Evolutionary conservation across 2,329 filamentous ascomycete genomes (phyloP).

Genomic region (Penicillium brasilianum): DNA sequence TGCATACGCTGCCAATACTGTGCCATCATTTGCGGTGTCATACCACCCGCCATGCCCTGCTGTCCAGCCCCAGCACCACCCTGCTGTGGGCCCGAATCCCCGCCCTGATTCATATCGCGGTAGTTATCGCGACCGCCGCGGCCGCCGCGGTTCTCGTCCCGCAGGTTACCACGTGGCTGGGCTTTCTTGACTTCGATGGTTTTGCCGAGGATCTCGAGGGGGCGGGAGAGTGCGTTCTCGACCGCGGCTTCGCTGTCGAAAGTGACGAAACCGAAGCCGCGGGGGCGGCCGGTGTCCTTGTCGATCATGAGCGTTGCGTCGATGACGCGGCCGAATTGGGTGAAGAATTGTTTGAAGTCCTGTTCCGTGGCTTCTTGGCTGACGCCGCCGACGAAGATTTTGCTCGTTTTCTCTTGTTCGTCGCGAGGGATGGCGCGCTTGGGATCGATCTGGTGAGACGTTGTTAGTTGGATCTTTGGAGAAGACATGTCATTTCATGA

Average conservation of each 20-base stretch:
- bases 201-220: conserved; percentile 92
- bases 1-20: conserved; percentile 99
- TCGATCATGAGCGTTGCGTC: conserved; percentile 99
- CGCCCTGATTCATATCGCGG: conserved; percentile 47
- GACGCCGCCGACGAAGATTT: conserved; percentile 98
- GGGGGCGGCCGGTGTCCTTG: conserved; percentile 95
- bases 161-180: conserved; percentile 90
- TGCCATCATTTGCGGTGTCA: conserved; percentile 97
- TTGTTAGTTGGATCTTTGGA: neutral
- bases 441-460: conserved; percentile 77
- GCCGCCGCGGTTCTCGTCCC: conserved; percentile 80
- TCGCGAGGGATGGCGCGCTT: conserved; percentile 97
- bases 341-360: conserved; percentile 96
- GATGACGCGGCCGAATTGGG: conserved; percentile 92
- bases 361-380: conserved; percentile 96
- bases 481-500: neutral
- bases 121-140: conserved; percentile 50
- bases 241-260: conserved; percentile 96
- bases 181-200: conserved; percentile 98
- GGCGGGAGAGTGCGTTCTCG: conserved; percentile 82
- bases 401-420: conserved; percentile 97
- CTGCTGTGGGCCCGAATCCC: conserved; percentile 51
- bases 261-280: conserved; percentile 97
- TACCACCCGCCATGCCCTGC: conserved; percentile 60
- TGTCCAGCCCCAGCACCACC: conserved; percentile 41